These are phyloP conservation scores for Jamesozyma piceae DNA, from an alignment of 805 yeast species.

Conservation along the genomic window DNA sequence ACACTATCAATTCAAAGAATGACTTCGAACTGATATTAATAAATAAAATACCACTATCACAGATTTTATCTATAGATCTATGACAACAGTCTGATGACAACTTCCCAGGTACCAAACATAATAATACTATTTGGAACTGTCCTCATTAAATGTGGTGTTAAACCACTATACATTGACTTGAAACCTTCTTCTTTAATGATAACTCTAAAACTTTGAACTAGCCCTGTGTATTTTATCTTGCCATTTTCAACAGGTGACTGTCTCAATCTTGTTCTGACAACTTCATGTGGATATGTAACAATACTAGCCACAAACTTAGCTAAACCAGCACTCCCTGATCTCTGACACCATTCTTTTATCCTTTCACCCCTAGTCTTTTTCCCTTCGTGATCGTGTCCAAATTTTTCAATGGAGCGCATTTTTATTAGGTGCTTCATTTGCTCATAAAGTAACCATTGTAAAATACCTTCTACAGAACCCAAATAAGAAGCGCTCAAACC, in stretches of 20 bases:
- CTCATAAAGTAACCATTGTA: constrained; percentile 95
- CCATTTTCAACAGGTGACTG: constrained; percentile 85
- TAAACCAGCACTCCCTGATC: constrained; percentile 95
- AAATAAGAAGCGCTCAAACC: constrained; percentile 93
- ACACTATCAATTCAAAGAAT: not conserved
- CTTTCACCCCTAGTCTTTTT: constrained; percentile 44
- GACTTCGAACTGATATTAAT: not conserved
- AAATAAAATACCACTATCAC: not conserved
- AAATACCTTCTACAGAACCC: constrained; percentile 85
- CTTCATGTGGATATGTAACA: constrained; percentile 95
- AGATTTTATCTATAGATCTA: constrained; percentile 5
- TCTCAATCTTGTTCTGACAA: constrained; percentile 87
- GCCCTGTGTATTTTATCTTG: constrained; percentile 77
- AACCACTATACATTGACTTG: constrained; percentile 90
- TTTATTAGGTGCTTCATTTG: constrained; percentile 74
- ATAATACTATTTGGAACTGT: constrained; percentile 97
- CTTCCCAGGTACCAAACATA: constrained; percentile 99
- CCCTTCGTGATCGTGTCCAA: constrained; percentile 28
- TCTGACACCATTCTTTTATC: constrained; percentile 82
- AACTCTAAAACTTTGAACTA: constrained; percentile 75
- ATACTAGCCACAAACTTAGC: constrained; percentile 91
- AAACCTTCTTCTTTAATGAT: constrained; percentile 90
- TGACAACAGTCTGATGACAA: constrained; percentile 54
- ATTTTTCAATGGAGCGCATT: constrained; percentile 37
- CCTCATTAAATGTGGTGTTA: constrained; percentile 91